Evolutionary conservation across 352 stramenopile species (phyloP), one percentile per base, ranked within the genome.

Genomic region (Pythium apleroticum): DNA sequence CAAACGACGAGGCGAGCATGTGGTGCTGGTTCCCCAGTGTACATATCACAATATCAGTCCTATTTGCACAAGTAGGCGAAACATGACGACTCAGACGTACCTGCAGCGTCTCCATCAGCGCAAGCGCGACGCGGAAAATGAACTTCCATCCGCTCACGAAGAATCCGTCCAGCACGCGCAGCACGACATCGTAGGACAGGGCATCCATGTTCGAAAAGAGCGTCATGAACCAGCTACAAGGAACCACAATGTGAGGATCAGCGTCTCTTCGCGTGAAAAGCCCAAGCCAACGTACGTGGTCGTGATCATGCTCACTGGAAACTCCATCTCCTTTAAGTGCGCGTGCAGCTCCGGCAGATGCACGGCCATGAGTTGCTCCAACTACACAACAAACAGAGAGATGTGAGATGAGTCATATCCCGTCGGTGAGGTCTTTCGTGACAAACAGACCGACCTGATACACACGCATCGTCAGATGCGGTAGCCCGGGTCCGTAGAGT

Each of bases 151-250:
- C 84, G 17, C 72, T 75, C n/a, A 84, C 66, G n/a, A 89, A 39
- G 57, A 93, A 91, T 0, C 78, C 76, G 48, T 91, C 82, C 7
- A 90, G 77, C 14, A 88, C 76, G 17, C 76, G 78, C 15, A 91
- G 59, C n/a, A 81, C 66, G 35, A 81, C 70, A 35, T 88, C 78
- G 60, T 85, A 82, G 15, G 75, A 77, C 3, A 93, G 72, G 17
- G 76, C 76, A 35, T 93, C 84, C 79, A 90, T 88, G 61, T 83
- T 93, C 33, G 75, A 80, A 46, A 91, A 91, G 17, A 93, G 76
- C 27, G 84, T 91, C 80, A 93, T 88, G 71, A 93, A 89, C 84
- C 84, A 93, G 35, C 81, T 93, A 63, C 12, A 19, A 2, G 8
- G 15, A 41, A 17, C 8, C 9, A 41, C 33, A 58, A 33, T 10